Evolutionary conservation across 176 grass and related monocot species (phyloP).

Genomic region (Phoenix dactylifera): DNA sequence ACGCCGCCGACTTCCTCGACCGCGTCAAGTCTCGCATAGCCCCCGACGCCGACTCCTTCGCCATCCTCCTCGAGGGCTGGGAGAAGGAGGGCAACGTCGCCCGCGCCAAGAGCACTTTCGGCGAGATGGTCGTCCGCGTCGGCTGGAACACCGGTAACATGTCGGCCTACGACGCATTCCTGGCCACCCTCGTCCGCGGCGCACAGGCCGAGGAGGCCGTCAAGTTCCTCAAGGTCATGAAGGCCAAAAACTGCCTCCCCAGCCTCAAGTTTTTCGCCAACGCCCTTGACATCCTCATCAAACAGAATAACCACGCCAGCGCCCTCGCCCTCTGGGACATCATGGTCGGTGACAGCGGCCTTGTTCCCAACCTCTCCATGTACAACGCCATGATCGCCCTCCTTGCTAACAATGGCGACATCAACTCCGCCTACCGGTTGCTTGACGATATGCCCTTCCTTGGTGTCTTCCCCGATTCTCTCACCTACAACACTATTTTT

Average conservation of each 20-base stretch:
- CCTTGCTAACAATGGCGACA: conserved; percentile 30
- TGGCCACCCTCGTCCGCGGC: conserved; percentile 42
- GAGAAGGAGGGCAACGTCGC: conserved; percentile 57
- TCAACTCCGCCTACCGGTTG: conserved; percentile 33
- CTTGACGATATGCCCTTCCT: conserved; percentile 77
- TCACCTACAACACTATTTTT: conserved; percentile 63
- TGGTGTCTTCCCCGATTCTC: conserved; percentile 53
- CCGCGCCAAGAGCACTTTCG: conserved; percentile 43
- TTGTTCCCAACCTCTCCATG: conserved; percentile 44
- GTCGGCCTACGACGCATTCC: conserved; percentile 53
- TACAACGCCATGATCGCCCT: conserved; percentile 58
- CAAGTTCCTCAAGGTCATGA: conserved; percentile 61
- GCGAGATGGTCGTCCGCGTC: conserved; percentile 54
- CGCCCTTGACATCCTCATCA: conserved; percentile 26
- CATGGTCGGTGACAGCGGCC: conserved; percentile 43
- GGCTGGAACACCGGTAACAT: conserved; percentile 43
- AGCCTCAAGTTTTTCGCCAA: conserved; percentile 53
- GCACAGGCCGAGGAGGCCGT: conserved; percentile 37
- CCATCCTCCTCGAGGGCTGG: conserved; percentile 67
- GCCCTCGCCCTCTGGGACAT: conserved; percentile 42
- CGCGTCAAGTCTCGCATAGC: conserved; percentile 30
- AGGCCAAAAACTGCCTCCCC: conserved; percentile 49
- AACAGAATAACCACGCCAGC: conserved; percentile 25
- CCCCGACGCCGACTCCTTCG: conserved; percentile 64
- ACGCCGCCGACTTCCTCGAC: conserved; percentile 42